Percentiles rank a stretch among this genome's conserved stretches.
Conservation (phyloP, 306 rosid species). For the Cucumis hystrix region DNA sequence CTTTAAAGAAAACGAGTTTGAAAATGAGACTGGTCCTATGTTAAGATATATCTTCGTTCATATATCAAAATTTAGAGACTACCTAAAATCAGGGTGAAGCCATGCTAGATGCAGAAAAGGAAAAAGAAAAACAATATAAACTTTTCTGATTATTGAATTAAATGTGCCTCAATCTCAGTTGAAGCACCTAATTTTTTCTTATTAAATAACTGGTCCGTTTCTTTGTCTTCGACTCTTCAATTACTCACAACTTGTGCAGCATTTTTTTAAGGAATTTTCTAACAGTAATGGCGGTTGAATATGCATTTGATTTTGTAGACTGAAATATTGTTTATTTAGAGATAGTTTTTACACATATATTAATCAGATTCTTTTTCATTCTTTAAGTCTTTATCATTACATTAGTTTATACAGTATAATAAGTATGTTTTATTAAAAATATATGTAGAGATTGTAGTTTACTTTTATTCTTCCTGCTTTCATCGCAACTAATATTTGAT, state of each 20-base stretch:
- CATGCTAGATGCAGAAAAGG: background rate
- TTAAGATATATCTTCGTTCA: background rate
- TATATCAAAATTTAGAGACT: background rate
- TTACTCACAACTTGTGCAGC: background rate
- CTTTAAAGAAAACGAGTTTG: background rate
- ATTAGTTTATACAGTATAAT: background rate
- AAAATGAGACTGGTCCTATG: background rate
- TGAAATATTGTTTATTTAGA: background rate
- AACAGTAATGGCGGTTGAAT: background rate
- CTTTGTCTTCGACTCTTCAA: background rate
- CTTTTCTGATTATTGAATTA: background rate
- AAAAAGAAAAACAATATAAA: background rate
- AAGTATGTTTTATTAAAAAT: background rate
- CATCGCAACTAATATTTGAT: no score
- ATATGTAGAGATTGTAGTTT: no score
- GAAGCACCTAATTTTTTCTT: background rate
- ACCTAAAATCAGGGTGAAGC: background rate
- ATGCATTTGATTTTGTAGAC: background rate
- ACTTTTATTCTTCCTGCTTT: no score
- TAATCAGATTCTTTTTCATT: background rate
- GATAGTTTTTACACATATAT: background rate
- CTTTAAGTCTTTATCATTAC: background rate
- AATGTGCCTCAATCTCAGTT: background rate
- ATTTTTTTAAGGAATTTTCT: background rate
- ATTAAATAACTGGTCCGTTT: background rate